Evolutionary conservation across 2,329 filamentous ascomycete species (phyloP).

Genomic region (Penicillium sp.): DNA sequence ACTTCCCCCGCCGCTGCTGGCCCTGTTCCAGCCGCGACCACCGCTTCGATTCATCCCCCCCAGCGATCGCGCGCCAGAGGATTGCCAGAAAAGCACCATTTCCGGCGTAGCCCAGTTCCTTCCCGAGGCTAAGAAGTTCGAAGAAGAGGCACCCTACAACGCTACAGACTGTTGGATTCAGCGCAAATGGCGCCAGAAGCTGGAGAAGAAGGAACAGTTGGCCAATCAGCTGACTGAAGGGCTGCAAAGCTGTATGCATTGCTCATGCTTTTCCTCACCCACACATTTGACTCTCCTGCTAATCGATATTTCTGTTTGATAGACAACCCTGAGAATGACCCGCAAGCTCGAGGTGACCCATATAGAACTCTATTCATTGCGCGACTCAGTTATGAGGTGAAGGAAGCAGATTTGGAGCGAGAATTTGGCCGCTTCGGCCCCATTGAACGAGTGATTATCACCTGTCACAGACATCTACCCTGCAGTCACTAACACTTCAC

Average conservation of each 20-base stretch:
- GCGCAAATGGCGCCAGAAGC: slow-evolving; percentile 78
- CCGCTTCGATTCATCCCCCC: slow-evolving; percentile 87
- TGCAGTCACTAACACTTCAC: slow-evolving; percentile 21
- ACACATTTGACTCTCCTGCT: slow-evolving; percentile 3
- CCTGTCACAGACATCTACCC: neutral
- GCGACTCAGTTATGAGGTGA: slow-evolving; percentile 85
- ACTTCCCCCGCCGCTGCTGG: slow-evolving; percentile 87
- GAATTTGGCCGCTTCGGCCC: slow-evolving; percentile 93
- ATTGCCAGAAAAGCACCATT: slow-evolving; percentile 75
- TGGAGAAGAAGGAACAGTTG: slow-evolving; percentile 74
- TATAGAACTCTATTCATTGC: slow-evolving; percentile 95
- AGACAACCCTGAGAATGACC: slow-evolving; percentile 84
- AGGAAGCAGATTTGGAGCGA: slow-evolving; percentile 85
- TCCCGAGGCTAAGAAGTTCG: slow-evolving; percentile 74
- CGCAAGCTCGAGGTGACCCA: slow-evolving; percentile 87
- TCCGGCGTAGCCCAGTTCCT: slow-evolving; percentile 76
- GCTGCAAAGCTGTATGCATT: slow-evolving; percentile 64
- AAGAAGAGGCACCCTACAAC: slow-evolving; percentile 73
- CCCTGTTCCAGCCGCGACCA: slow-evolving; percentile 92
- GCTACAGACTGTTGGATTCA: slow-evolving; percentile 94
- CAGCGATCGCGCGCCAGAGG: slow-evolving; percentile 78
- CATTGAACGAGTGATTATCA: slow-evolving; percentile 77
- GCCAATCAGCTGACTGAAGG: slow-evolving; percentile 68
- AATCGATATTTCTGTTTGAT: slow-evolving; percentile 7
- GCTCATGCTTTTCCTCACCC: neutral